Conservation (phyloP, 345 rosid genomes). For the Passiflora organensis region DNA sequence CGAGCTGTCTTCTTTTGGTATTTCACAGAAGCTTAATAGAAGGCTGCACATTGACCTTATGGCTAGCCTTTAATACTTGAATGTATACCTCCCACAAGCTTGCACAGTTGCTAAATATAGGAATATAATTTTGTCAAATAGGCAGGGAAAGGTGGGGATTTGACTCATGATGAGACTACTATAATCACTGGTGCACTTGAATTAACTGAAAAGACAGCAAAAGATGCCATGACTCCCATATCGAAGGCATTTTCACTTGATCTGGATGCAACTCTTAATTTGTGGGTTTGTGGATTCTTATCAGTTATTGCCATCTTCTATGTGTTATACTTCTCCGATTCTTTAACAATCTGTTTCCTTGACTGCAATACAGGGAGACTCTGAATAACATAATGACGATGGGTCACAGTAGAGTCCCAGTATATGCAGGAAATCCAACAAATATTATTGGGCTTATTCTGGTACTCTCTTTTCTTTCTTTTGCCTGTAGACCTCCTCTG, state of each 20-base stretch:
- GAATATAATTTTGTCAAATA: slow-evolving; percentile 19
- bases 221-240: slow-evolving; percentile 93
- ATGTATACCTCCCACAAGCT: not conserved
- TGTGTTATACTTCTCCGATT: slow-evolving; percentile 2
- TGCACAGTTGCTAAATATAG: not conserved
- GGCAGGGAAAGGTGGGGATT: slow-evolving; percentile 97
- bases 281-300: slow-evolving; percentile 57
- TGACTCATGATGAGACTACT: slow-evolving; percentile 90
- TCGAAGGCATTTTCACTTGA: slow-evolving; percentile 96
- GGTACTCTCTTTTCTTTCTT: slow-evolving; percentile 39
- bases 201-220: slow-evolving; percentile 83
- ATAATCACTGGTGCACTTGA: slow-evolving; percentile 97
- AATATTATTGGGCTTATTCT: slow-evolving; percentile 87
- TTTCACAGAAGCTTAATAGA: slow-evolving; percentile 4
- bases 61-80: slow-evolving; percentile 3
- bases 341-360: slow-evolving; percentile 12
- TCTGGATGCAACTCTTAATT: slow-evolving; percentile 85
- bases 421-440: slow-evolving; percentile 54
- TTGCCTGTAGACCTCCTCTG: no score
- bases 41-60: slow-evolving; percentile 10
- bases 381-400: slow-evolving; percentile 75
- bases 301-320: slow-evolving; percentile 16
- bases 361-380: slow-evolving; percentile 52
- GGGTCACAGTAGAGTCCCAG: slow-evolving; percentile 98
- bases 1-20: slow-evolving; percentile 4